Percentiles rank a stretch among this genome's conserved stretches.
These are phyloP conservation scores for Aspergillus diversus DNA, from an alignment of 495 filamentous ascomycete species.

Conservation along the genomic window DNA sequence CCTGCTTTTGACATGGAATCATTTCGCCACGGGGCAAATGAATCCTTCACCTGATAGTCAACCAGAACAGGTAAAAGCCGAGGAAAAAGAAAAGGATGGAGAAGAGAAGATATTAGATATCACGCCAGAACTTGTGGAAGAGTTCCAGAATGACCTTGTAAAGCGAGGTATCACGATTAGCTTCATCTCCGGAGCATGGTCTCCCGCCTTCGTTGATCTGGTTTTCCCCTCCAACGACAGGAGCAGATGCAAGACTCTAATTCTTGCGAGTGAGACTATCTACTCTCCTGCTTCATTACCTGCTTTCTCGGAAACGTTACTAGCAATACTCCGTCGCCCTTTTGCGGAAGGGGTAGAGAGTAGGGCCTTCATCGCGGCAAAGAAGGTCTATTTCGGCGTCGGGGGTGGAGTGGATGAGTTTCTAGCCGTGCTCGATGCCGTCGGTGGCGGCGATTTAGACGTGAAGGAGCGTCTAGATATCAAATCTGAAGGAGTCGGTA, in stretches of 20 bases:
- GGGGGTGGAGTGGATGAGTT: conserved; percentile 93
- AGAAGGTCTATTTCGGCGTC: conserved; percentile 95
- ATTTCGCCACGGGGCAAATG: conserved; percentile 25
- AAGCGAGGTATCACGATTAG: conserved; percentile 61
- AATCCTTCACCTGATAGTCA: conserved; percentile 11
- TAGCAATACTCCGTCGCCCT: conserved; percentile 62
- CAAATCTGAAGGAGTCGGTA: conserved; percentile 51
- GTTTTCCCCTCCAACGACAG: conserved; percentile 37
- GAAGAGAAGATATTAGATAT: conserved; percentile 76
- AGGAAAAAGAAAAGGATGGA: conserved; percentile 13
- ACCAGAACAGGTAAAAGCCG: not conserved
- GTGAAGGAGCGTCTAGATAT: conserved; percentile 67
- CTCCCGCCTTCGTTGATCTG: conserved; percentile 64
- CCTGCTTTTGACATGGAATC: conserved; percentile 77
- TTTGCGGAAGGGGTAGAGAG: conserved; percentile 39
- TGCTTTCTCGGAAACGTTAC: conserved; percentile 74
- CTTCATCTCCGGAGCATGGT: conserved; percentile 87
- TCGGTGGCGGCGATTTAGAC: conserved; percentile 58
- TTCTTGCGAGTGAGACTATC: conserved; percentile 92
- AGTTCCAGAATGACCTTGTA: conserved; percentile 64
- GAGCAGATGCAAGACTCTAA: conserved; percentile 41
- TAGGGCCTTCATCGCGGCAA: conserved; percentile 82
- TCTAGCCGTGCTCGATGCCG: conserved; percentile 59
- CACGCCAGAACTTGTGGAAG: conserved; percentile 59
- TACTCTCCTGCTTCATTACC: conserved; percentile 79